Base-by-base conservation (phyloP, 1,284 basidiomycete species). In the Schizophyllum amplum region DNA sequence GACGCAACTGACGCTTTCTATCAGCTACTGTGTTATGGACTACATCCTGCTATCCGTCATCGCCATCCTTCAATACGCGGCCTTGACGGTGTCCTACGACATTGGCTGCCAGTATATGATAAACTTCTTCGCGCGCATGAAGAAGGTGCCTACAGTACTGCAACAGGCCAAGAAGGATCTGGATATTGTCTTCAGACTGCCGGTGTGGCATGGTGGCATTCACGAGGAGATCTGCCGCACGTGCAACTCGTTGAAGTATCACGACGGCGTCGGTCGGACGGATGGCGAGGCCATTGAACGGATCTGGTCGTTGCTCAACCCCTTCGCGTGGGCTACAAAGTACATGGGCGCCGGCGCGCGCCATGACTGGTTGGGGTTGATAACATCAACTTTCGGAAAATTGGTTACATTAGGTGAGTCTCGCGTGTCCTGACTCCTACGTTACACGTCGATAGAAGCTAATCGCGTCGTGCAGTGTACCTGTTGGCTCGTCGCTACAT, bases 271-370 rank as follows among this genome's bases (percentile, higher is more conserved):
- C 46, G 70, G 67, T 0, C 59, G 65, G n/a, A 72, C 69, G 0
- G 69, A 71, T 56, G 71, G 72, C 4, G 72, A 75, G 56, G 66
- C 62, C 1, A 64, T 68, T 1, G 71, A 73, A 57, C 60, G 66
- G 7, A 65, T 65, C n/a, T 71, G 70, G 71, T 47, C 65, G 0
- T 58, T 52, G 4, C 56, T 60, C 4, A 70, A 73, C 60, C 54
- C 57, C 4, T 26, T 68, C 0, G 67, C 66, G 1, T 49, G 47
- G 4, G 69, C 68, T 47, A 73, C 69, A 0, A 61, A 61, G 24
- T 67, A 68, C n/a, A n/a, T n/a, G n/a, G n/a, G n/a, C n/a, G n/a
- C n/a, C n/a, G n/a, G n/a, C n/a, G n/a, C n/a, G n/a, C n/a, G n/a
- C n/a, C n/a, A n/a, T n/a, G n/a, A n/a, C n/a, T n/a, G n/a, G n/a